These are phyloP conservation scores for Poa annua DNA, from an alignment of 176 grass and related monocot genomes.

Conservation along the genomic window DNA sequence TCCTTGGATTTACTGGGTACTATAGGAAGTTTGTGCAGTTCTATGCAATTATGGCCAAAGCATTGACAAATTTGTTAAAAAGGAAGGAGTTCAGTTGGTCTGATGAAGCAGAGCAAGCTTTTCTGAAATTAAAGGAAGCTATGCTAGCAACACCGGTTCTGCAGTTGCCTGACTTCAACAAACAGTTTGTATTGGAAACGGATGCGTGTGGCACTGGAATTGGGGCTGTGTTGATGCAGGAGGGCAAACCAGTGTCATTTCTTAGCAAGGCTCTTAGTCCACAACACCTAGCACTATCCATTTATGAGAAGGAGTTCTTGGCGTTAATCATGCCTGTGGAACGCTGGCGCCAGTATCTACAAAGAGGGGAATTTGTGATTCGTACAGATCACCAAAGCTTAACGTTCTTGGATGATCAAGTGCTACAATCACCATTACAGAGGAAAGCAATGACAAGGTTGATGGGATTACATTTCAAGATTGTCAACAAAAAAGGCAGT, in stretches of 20 bases:
- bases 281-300: fast-evolving
- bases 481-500: background rate
- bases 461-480: background rate
- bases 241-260: background rate
- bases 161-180: background rate
- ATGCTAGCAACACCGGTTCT: background rate
- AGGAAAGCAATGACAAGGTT: background rate
- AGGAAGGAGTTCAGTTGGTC: background rate
- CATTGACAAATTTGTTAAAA: fast-evolving
- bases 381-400: background rate
- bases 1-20: background rate
- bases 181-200: background rate
- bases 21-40: background rate
- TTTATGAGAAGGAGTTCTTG: background rate
- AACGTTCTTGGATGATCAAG: background rate
- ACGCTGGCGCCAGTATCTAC: fast-evolving
- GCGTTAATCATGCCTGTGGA: background rate
- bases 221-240: background rate
- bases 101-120: background rate
- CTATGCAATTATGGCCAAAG: background rate
- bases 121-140: fast-evolving
- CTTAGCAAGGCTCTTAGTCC: background rate
- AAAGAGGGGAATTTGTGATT: fast-evolving
- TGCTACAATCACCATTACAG: fast-evolving
- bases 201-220: background rate